These are phyloP conservation scores for Zygotorulaspora florentina DNA, from an alignment of 805 yeast genomes.

Conservation along the genomic window DNA sequence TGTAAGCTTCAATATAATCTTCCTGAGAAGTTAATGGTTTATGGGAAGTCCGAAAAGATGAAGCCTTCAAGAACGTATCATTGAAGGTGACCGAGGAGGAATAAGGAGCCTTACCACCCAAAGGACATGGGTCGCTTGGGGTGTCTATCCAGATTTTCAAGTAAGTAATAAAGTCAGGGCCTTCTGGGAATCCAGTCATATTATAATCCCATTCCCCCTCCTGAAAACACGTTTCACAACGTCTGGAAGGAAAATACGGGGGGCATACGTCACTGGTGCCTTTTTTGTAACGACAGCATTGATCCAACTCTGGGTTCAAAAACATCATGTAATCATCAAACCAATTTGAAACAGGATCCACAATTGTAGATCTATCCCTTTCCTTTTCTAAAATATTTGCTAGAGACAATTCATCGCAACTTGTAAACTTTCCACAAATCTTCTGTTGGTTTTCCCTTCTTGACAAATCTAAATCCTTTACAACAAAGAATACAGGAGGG, in stretches of 20 bases:
- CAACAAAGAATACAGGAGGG: conserved; percentile 86
- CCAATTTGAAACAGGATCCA: conserved; percentile 89
- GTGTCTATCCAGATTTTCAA: conserved; percentile 78
- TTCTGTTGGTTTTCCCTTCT: conserved; percentile 58
- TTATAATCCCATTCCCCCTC: conserved; percentile 60
- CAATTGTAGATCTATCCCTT: conserved; percentile 62
- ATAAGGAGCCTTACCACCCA: conserved; percentile 95
- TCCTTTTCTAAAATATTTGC: conserved; percentile 84
- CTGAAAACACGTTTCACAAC: conserved; percentile 69
- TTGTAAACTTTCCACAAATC: conserved; percentile 82
- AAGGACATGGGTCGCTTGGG: conserved; percentile 86
- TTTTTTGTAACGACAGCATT: conserved; percentile 75
- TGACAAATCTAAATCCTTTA: conserved; percentile 64
- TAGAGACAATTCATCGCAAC: conserved; percentile 75
- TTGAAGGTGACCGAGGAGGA: conserved; percentile 50
- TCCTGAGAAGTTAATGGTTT: conserved; percentile 71
- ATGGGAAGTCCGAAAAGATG: conserved; percentile 79
- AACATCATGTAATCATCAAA: conserved; percentile 84
- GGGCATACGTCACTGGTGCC: conserved; percentile 56
- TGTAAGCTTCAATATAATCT: conserved; percentile 79
- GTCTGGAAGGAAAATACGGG: conserved; percentile 54
- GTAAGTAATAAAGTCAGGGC: conserved; percentile 62
- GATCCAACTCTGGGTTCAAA: conserved; percentile 80
- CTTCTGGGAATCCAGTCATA: conserved; percentile 82
- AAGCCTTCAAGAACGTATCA: conserved; percentile 45